Conservation (phyloP, 371 early-diverging fungal genomes). For the Dinochytrium kinnereticum region DNA sequence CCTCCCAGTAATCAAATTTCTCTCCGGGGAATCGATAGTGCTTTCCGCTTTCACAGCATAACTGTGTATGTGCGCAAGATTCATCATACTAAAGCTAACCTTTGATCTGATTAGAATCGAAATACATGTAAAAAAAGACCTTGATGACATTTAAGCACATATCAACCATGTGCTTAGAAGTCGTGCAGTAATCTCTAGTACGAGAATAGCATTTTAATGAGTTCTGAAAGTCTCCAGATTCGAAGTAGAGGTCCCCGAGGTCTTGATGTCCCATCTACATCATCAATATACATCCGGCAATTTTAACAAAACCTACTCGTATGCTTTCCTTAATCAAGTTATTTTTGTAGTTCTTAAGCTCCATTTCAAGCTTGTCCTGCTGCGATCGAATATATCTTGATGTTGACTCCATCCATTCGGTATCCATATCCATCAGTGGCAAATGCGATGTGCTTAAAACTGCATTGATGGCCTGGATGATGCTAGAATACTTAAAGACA, state of each 20-base stretch:
- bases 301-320: constrained; percentile 56
- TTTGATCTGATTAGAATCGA: constrained; percentile 22
- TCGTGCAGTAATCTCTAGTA: constrained; percentile 79
- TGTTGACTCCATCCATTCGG: constrained; percentile 69
- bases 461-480: constrained; percentile 61
- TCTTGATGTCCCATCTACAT: constrained; percentile 72
- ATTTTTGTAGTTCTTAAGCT: constrained; percentile 73
- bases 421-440: constrained; percentile 32
- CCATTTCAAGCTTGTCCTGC: constrained; percentile 70
- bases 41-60: constrained; percentile 78
- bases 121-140: constrained; percentile 45
- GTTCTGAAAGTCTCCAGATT: constrained; percentile 68
- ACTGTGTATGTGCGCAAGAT: constrained; percentile 72
- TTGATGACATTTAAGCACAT: constrained; percentile 82
- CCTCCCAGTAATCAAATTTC: constrained; percentile 61
- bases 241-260: constrained; percentile 76
- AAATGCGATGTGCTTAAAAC: constrained; percentile 47
- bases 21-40: constrained; percentile 68
- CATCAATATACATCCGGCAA: no score
- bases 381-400: constrained; percentile 49
- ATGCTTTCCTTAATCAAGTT: constrained; percentile 82
- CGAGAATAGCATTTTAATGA: constrained; percentile 74
- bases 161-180: constrained; percentile 73
- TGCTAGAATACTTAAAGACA: constrained; percentile 54
- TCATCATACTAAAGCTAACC: constrained; percentile 70